phyloP scores from a whole-genome alignment of 2,329 filamentous ascomycete genomes.

The Fusarium sp. region DNA sequence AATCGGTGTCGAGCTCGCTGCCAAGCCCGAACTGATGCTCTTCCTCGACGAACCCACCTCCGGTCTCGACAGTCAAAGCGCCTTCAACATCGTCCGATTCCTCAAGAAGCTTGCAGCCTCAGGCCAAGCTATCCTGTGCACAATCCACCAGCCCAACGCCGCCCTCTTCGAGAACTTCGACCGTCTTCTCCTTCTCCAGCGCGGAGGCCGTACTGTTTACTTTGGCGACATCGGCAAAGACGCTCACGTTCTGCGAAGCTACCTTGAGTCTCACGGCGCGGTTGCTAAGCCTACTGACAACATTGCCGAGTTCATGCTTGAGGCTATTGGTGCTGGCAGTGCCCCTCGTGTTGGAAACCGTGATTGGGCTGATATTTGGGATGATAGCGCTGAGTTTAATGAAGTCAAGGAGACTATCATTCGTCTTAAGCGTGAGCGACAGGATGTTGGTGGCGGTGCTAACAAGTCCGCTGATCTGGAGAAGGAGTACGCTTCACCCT shows the following conservation, averaged over 20 bases:
- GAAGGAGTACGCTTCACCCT: slow-evolving; percentile 84
- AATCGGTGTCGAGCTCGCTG: slow-evolving; percentile 89
- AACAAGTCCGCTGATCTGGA: slow-evolving; percentile 67
- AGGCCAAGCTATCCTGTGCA: slow-evolving; percentile 89
- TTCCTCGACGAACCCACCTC: slow-evolving; percentile 85
- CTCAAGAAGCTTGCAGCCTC: slow-evolving; percentile 80
- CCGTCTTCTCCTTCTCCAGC: slow-evolving; percentile 79
- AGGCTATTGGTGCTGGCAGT: slow-evolving; percentile 82
- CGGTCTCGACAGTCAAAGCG: slow-evolving; percentile 71
- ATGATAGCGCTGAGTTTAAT: slow-evolving; percentile 75
- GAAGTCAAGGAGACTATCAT: slow-evolving; percentile 73
- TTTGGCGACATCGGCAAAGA: slow-evolving; percentile 86
- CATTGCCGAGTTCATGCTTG: slow-evolving; percentile 84
- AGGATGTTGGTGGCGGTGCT: slow-evolving; percentile 52
- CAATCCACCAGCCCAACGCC: slow-evolving; percentile 90
- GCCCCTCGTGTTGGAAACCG: slow-evolving; percentile 76
- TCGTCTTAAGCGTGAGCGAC: slow-evolving; percentile 72
- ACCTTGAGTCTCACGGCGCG: slow-evolving; percentile 70
- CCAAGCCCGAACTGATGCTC: slow-evolving; percentile 79
- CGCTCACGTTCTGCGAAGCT: slow-evolving; percentile 74
- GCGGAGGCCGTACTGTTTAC: slow-evolving; percentile 84
- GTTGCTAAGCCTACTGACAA: slow-evolving; percentile 66
- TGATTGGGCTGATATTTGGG: slow-evolving; percentile 86
- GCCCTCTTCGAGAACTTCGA: slow-evolving; percentile 91
- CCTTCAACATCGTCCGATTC: slow-evolving; percentile 82